Evolutionary conservation across 495 filamentous ascomycete species (phyloP).

Genomic region (Aspergillus mulundensis): DNA sequence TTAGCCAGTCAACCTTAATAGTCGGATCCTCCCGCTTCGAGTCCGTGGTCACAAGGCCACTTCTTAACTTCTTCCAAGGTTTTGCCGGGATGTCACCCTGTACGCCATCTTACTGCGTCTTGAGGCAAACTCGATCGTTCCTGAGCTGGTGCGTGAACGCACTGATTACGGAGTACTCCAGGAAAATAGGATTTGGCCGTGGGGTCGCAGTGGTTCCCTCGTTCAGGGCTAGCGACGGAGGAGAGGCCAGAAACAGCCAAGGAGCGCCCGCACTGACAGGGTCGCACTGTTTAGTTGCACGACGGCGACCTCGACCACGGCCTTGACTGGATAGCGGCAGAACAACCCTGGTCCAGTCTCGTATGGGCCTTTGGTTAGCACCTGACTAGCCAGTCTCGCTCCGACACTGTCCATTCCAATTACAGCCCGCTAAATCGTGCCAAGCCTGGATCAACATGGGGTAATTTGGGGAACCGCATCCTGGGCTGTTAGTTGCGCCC

Average conservation of each 20-base stretch:
- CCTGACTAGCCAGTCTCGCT: neutral
- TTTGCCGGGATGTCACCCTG: neutral
- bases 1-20: neutral
- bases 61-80: neutral
- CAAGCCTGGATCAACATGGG: constrained; percentile 15
- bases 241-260: constrained; percentile 11
- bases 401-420: constrained; percentile 7
- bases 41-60: neutral
- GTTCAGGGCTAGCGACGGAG: constrained; percentile 12
- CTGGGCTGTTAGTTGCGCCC: neutral
- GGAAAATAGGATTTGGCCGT: no score
- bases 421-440: neutral
- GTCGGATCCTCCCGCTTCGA: constrained; percentile 1
- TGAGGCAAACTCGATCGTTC: neutral
- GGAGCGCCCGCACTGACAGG: neutral
- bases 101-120: neutral
- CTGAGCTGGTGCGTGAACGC: neutral
- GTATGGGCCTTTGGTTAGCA: neutral
- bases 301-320: constrained; percentile 13
- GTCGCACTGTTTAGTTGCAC: constrained; percentile 3
- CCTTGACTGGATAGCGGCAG: neutral
- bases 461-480: constrained; percentile 17
- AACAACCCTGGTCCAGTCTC: neutral
- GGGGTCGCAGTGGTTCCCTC: constrained; percentile 5
- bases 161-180: neutral